Base-by-base conservation (phyloP, 495 filamentous ascomycete genomes). In the Staphylotrichum longicolle region DNA sequence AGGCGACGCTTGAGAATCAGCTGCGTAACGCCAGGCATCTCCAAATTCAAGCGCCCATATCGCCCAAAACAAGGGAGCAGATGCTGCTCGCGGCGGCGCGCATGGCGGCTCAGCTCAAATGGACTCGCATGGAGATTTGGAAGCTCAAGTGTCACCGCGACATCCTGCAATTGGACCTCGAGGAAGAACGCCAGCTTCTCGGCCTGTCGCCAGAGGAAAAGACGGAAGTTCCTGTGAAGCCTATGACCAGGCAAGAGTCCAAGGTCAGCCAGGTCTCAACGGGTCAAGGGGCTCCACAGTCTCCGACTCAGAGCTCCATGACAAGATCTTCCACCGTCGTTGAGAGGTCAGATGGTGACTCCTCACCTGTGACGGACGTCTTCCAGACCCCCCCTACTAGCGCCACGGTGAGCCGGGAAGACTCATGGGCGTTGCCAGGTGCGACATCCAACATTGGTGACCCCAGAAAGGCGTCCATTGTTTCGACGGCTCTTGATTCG, bases 71-170 rank as follows among this genome's bases (percentile, higher is more conserved):
- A 6, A 80, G 94, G 56, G 94, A 98, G 67, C 83, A 90, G 35
- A 84, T 97, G 58, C 82, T 97, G 30, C 79, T 91, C 65, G 88
- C 91, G 39, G 95, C 94, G 12, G 92, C 86, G 4, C 84, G 88
- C 10, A 87, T 96, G 76, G 85, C 93, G 32, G 92, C 92, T 6
- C 93, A 94, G 66, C 77, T 98, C 42, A 93, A 95, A 70, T 97
- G 93, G 93, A 85, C 88, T 20, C 81, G 94, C 61, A 91, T 93
- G 71, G 92, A 96, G 63, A 93, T 96, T 11, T 97, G 91, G 91
- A 90, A 87, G 33, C 82, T 93, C 61, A 92, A 84, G 70, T 97
- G 93, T 63, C 91, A 98, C 72, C 87, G 87, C 54, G 92, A 96
- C 68, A 90, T 99, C 57, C 81, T 98, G 11, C 78, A 83, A 1